Evolutionary conservation across 257 asterid species (phyloP).

Genomic region (Misopates orontium): DNA sequence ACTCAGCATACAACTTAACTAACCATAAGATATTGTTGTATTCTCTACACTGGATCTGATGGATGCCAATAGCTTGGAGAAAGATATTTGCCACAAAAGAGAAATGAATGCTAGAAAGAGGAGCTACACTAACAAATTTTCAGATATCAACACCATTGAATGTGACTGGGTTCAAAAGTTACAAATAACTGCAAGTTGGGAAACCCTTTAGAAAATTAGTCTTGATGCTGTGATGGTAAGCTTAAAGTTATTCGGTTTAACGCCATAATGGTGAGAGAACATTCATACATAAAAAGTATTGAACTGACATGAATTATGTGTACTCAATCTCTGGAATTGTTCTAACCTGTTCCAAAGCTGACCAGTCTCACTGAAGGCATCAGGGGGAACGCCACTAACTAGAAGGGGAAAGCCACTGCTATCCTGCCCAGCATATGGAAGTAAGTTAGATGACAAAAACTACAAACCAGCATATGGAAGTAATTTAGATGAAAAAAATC

Average conservation of each 20-base stretch:
- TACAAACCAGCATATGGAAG: conserved; percentile 21
- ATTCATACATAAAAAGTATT: not conserved
- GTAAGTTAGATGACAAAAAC: conserved; percentile 22
- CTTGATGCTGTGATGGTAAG: conserved; percentile 1
- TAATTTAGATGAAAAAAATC: conserved; percentile 13
- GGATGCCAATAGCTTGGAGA: conserved; percentile 17
- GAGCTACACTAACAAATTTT: conserved; percentile 14
- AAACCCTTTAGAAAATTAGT: not conserved
- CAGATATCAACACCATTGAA: conserved; percentile 9
- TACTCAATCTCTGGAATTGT: conserved; percentile 25
- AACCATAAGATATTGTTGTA: not conserved
- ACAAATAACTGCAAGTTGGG: not conserved
- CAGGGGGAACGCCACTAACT: conserved; percentile 98
- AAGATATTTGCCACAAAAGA: not conserved
- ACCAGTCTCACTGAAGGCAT: conserved; percentile 95
- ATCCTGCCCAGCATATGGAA: conserved; percentile 48
- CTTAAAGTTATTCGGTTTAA: not conserved
- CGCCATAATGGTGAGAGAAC: too few species aligned
- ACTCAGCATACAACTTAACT: not conserved
- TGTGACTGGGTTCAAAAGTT: not conserved
- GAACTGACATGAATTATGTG: not conserved
- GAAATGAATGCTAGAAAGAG: conserved; percentile 1
- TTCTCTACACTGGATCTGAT: conserved; percentile 9
- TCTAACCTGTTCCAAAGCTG: conserved; percentile 97
- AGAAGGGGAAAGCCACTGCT: conserved; percentile 77